These are phyloP conservation scores for Tetraselmis striata DNA, from an alignment of 139 green algal genomes.

Conservation along the genomic window DNA sequence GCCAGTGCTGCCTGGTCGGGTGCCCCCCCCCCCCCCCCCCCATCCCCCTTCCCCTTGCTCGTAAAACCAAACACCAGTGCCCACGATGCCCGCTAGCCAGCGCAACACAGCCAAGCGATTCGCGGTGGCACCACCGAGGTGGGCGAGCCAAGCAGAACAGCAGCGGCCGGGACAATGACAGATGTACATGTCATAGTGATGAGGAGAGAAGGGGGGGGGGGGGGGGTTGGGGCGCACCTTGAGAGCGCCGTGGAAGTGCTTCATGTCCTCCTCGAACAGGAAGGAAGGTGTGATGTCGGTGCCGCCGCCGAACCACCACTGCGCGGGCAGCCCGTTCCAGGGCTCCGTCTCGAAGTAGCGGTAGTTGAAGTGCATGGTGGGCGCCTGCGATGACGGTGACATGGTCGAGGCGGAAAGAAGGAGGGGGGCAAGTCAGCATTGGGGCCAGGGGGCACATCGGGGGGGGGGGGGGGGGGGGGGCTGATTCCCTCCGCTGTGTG, in stretches of 20 bases:
- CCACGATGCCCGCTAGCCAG: not conserved
- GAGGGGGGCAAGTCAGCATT: not conserved
- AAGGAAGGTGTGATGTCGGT: conserved; percentile 97
- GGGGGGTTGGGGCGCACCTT: too few species aligned
- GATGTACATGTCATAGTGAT: too few species aligned
- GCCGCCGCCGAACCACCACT: conserved; percentile 99
- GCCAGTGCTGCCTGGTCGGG: too few species aligned
- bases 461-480: too few species aligned
- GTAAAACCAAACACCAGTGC: not conserved
- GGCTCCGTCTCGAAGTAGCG: conserved; percentile 96
- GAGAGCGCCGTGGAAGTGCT: conserved; percentile 94
- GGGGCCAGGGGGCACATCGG: not conserved
- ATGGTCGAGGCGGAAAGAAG: too few species aligned
- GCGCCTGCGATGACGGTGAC: not conserved
- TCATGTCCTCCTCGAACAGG: conserved; percentile 89
- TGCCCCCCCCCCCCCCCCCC: too few species aligned
- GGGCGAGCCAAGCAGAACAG: too few species aligned
- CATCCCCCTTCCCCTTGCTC: too few species aligned
- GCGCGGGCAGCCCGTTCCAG: conserved; percentile 81
- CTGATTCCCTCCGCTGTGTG: too few species aligned
- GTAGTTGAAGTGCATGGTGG: conserved; percentile 20
- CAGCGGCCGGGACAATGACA: too few species aligned
- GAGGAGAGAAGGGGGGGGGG: too few species aligned
- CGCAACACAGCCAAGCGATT: not conserved
- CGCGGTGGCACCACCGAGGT: too few species aligned